Conservation (phyloP, 2,329 filamentous ascomycete genomes). For the Ophiostoma himal-ulmi region DNA sequence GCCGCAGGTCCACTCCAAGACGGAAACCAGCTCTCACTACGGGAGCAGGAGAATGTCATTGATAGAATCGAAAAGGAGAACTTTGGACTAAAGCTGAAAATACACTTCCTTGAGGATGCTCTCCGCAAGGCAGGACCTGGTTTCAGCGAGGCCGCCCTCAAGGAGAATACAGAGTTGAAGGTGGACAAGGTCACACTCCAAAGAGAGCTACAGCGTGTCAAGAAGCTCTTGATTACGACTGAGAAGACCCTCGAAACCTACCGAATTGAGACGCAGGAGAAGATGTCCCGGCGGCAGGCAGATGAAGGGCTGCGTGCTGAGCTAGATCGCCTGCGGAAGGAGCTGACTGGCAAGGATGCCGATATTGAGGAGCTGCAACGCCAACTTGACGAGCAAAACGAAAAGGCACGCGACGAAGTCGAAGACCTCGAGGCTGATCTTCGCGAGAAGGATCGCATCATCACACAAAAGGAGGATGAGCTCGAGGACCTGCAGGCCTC, state of each 20-base stretch:
- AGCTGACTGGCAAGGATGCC: slow-evolving; percentile 53
- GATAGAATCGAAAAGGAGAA: slow-evolving; percentile 98
- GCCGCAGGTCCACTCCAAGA: slow-evolving; percentile 68
- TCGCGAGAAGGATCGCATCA: slow-evolving; percentile 65
- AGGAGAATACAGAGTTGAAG: slow-evolving; percentile 94
- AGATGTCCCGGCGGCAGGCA: slow-evolving; percentile 67
- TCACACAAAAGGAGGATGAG: slow-evolving; percentile 68
- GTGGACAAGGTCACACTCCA: slow-evolving; percentile 87
- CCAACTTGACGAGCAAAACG: slow-evolving; percentile 51
- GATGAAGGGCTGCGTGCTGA: slow-evolving; percentile 63
- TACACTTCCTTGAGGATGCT: slow-evolving; percentile 91
- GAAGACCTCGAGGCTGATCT: slow-evolving; percentile 70
- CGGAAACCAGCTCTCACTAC: slow-evolving; percentile 82
- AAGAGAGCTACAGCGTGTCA: slow-evolving; percentile 76
- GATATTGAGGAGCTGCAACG: slow-evolving; percentile 57
- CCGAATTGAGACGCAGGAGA: slow-evolving; percentile 72
- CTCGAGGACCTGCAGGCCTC: slow-evolving; percentile 49
- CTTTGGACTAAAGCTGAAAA: slow-evolving; percentile 92
- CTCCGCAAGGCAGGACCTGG: slow-evolving; percentile 81
- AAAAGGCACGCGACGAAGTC: slow-evolving; percentile 66
- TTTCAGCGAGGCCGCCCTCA: slow-evolving; percentile 80
- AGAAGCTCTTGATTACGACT: slow-evolving; percentile 73
- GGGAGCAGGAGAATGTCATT: slow-evolving; percentile 92
- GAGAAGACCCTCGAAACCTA: slow-evolving; percentile 84
- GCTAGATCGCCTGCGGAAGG: slow-evolving; percentile 51